Base-by-base conservation (phyloP, 2,329 filamentous ascomycete genomes). In the Westerdykella aurantiaca region DNA sequence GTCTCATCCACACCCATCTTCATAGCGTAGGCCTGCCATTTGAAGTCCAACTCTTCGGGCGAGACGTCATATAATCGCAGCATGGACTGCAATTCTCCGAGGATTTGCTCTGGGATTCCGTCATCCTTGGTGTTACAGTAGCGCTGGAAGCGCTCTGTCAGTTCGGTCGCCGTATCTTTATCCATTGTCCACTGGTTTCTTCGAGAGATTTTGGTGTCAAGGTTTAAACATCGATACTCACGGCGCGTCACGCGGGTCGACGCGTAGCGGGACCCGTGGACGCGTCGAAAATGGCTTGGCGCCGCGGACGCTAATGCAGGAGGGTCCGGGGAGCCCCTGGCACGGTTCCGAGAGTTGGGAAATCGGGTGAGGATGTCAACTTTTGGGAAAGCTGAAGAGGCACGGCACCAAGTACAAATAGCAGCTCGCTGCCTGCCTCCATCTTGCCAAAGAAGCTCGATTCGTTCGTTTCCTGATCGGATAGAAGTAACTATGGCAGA, bases 21-120 rank as follows among this genome's bases (percentile, higher is more conserved):
- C 64, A 98, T 85, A 68, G 86, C 90, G 75, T 96, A 97, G 0
- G 89, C 91, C 68, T 98, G 93, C 93, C 93, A 98, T 76, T 97
- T 97, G 80, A 88, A 96, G 69, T 88, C 96, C 21, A 97, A 76
- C 64, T 97, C 93, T 66, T 97, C 83, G 29, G 83, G 77, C 13
- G 82, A 80, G 48, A 97, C 78, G 38, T 81, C 82, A 69, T 96
- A 88, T 47, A 97, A 76, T 43, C 84, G 82, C 71, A 93, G 79
- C 64, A 95, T 94, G 46, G 88, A 94, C 63, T 85, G 79, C 53
- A 98, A 75, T 70, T 96, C 90, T 42, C 77, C 73, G 51, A 88
- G 72, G 45, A 97, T 79, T 66, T 97, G 91, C 51, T 82, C 73
- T 49, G 88, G 80, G 5, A 97, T 74, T 31, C 78, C 71, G 48